A percentile compares a stretch with the other conserved stretches of the same genome.
phyloP scores from a whole-genome alignment of 176 grass and related monocot species.

The Miscanthus lutarioriparius region DNA sequence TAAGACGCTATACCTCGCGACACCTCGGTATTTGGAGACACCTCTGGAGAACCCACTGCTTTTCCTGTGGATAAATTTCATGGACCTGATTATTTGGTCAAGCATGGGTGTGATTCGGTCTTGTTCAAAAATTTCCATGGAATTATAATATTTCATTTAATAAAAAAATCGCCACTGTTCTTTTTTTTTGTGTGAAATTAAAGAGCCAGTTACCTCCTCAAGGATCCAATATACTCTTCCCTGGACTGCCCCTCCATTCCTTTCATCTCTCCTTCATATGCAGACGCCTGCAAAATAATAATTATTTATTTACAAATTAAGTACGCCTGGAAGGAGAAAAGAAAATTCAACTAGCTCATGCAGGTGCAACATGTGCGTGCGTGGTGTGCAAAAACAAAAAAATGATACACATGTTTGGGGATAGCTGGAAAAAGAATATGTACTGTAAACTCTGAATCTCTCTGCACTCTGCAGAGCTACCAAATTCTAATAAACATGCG shows the following conservation, averaged over 20 bases:
- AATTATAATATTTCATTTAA: neutral
- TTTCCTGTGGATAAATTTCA: constrained; percentile 58
- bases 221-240: constrained; percentile 80
- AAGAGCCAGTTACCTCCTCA: constrained; percentile 62
- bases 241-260: constrained; percentile 69
- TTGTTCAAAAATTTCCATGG: neutral
- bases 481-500: too few species aligned
- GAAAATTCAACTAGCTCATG: too few species aligned
- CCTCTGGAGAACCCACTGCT: constrained; percentile 86
- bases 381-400: neutral
- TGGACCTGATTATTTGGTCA: constrained; percentile 2
- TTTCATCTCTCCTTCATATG: constrained; percentile 57
- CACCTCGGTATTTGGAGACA: constrained; percentile 75
- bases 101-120: neutral
- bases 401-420: neutral
- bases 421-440: neutral
- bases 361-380: neutral
- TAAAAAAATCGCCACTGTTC: neutral
- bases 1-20: constrained; percentile 47
- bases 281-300: constrained; percentile 30
- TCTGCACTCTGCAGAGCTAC: neutral
- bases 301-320: neutral
- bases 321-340: too few species aligned
- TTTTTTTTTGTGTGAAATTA: neutral
- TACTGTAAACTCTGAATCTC: neutral